Conservation (phyloP, 1,284 basidiomycete species). For the Singerocomus inundabilis region DNA sequence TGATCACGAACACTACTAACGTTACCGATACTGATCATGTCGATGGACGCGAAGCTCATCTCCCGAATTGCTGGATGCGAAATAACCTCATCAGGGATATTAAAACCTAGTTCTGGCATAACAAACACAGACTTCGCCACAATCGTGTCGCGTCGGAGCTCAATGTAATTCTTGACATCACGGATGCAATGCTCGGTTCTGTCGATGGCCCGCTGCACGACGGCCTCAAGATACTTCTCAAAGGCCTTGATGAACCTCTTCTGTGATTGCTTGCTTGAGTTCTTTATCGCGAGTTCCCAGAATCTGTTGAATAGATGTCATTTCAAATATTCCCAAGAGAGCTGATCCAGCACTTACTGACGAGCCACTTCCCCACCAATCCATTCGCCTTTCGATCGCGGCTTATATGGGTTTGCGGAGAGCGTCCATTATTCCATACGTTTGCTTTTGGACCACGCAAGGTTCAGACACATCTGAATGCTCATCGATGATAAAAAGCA, state of each 20-base stretch:
- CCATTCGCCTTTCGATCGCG: constrained; percentile 14
- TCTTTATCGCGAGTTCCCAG: constrained; percentile 5
- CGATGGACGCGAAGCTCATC: constrained; percentile 2
- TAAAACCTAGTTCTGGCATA: not conserved
- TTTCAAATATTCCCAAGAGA: too few species aligned
- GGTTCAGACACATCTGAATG: constrained; percentile 37
- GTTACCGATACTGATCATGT: constrained; percentile 6
- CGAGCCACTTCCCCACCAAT: constrained; percentile 15
- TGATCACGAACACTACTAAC: not conserved
- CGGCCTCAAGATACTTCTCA: constrained; percentile 33
- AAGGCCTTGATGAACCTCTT: constrained; percentile 33
- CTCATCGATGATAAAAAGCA: constrained; percentile 44
- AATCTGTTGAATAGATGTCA: constrained; percentile 1
- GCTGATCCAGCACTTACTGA: constrained; percentile 2
- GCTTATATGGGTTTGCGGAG: constrained; percentile 18
- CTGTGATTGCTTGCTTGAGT: not conserved
- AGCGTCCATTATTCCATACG: constrained; percentile 38
- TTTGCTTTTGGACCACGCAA: constrained; percentile 28
- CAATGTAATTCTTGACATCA: constrained; percentile 36
- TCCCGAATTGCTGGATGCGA: constrained; percentile 6
- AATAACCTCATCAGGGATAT: constrained; percentile 15
- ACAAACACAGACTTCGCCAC: constrained; percentile 1
- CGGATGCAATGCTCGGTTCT: constrained; percentile 30
- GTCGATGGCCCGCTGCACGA: constrained; percentile 38
- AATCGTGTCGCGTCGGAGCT: constrained; percentile 5